A percentile compares a stretch with the other conserved stretches of the same genome.
Conservation (phyloP, 495 filamentous ascomycete species). For the Tuber brumale region DNA sequence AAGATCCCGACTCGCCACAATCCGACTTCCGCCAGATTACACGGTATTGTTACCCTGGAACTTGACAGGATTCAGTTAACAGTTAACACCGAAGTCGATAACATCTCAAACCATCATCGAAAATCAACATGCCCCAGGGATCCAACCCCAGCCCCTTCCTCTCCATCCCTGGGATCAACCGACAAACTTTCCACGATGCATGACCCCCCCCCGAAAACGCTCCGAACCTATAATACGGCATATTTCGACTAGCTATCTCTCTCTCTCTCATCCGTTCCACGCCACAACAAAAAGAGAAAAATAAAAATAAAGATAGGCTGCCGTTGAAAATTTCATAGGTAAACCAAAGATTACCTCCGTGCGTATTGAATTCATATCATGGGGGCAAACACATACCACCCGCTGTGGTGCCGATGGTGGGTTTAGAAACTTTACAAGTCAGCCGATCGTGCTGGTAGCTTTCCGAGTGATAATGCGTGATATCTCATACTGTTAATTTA, state of each 20-base stretch:
- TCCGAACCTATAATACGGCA: no score
- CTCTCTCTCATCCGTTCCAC: no score
- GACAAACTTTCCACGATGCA: no score
- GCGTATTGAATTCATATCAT: neutral
- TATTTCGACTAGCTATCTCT: no score
- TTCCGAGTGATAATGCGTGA: neutral
- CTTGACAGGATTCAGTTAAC: neutral
- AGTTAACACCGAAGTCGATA: neutral
- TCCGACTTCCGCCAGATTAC: no score
- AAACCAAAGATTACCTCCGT: neutral
- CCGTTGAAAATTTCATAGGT: neutral
- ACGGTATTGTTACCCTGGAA: neutral
- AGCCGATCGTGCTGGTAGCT: neutral
- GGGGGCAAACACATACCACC: neutral
- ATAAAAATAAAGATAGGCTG: no score
- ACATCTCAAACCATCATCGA: no score
- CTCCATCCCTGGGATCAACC: neutral
- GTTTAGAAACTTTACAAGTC: neutral
- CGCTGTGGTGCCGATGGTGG: neutral
- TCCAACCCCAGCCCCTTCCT: no score
- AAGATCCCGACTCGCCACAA: no score
- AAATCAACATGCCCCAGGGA: no score
- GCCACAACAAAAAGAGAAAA: no score
- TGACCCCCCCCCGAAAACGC: no score
- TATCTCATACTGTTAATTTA: neutral